Evolutionary conservation across 345 rosid genomes (phyloP).

Genomic region (Cochlearia excelsa): DNA sequence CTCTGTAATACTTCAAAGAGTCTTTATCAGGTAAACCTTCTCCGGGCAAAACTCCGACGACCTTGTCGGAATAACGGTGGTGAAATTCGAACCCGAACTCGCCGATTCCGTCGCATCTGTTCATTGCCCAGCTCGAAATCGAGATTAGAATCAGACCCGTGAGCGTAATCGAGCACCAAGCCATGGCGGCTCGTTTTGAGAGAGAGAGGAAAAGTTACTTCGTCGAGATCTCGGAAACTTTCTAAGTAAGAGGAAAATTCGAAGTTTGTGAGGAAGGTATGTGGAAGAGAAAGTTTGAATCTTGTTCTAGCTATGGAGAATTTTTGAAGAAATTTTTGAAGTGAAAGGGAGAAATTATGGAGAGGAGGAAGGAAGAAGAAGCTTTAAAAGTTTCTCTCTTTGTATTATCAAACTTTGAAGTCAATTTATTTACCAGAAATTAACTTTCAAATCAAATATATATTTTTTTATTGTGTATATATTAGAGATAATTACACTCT

Average conservation of each 20-base stretch:
- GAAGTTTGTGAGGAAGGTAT: neutral
- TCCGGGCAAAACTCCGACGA: slow-evolving; percentile 50
- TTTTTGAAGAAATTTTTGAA: neutral
- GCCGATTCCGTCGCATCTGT: slow-evolving; percentile 34
- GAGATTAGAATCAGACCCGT: slow-evolving; percentile 11
- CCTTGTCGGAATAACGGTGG: slow-evolving; percentile 83
- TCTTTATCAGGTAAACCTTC: slow-evolving; percentile 71
- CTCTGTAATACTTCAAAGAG: slow-evolving; percentile 54
- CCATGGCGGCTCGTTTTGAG: slow-evolving; percentile 25
- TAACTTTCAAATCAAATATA: too few relatives aligned
- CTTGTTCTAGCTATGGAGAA: slow-evolving; percentile 7
- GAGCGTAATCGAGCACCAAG: slow-evolving; percentile 24
- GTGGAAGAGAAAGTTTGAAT: neutral
- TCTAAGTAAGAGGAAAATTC: neutral
- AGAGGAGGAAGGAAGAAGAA: neutral
- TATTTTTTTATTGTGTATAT: too few relatives aligned
- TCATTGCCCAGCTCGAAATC: slow-evolving; percentile 21
- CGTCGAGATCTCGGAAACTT: slow-evolving; percentile 39
- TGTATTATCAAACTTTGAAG: slow-evolving; percentile 19
- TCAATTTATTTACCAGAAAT: slow-evolving; percentile 20
- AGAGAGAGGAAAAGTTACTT: neutral
- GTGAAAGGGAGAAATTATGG: slow-evolving; percentile 5
- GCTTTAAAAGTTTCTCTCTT: slow-evolving; percentile 9
- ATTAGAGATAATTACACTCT: too few relatives aligned
- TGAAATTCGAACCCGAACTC: slow-evolving; percentile 74